Base-by-base conservation (phyloP, 805 yeast species). In the Teunomyces gatunensis region DNA sequence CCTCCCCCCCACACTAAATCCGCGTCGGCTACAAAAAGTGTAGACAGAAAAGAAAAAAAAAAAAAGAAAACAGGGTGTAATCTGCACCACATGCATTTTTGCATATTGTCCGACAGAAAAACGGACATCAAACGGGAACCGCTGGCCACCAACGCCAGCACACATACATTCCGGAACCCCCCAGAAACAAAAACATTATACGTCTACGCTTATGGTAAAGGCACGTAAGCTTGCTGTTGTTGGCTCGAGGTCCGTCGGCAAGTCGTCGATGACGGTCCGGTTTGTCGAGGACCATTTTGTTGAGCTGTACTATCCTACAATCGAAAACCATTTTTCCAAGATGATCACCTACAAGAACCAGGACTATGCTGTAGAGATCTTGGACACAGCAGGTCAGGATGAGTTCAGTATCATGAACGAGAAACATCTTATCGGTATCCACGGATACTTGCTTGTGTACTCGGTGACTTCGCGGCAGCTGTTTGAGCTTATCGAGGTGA, bases 361-460 rank as follows among this genome's bases (percentile, higher is more conserved):
- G 55, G 87, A 85, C 46, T 90, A 86, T 62, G 83, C 84, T 45
- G 80, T 91, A 21, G 96, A 89, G 63, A 87, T 90, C 46, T 71
- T 89, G 50, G 97, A 90, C 61, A 90, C 97, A 0, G 96, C 96
- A 0, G 97, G 97, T 6, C 95, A 89, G 70, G 96, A 89, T 65
- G 96, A 89, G 70, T 87, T 84, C 62, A 80, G 89, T 42, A 81
- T 87, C 53, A 78, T 90, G 67, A 87, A 83, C 57, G 89, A 87
- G 64, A 86, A 87, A 56, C 84, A 87, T 47, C 69, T 88, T 42
- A 84, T 86, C 41, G 94, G 91, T 13, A 82, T 87, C 29, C 94
- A 88, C 59, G 97, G 96, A 1, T 87, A 87, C 60, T 71, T 90
- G 39, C 68, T 91, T 37, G 87, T 89, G 39, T 90, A 88, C 68